Evolutionary conservation across 192 early-diverging fungal species (phyloP), one percentile per base, ranked within the genome.

Genomic region (Chytriomyces hyalinus): DNA sequence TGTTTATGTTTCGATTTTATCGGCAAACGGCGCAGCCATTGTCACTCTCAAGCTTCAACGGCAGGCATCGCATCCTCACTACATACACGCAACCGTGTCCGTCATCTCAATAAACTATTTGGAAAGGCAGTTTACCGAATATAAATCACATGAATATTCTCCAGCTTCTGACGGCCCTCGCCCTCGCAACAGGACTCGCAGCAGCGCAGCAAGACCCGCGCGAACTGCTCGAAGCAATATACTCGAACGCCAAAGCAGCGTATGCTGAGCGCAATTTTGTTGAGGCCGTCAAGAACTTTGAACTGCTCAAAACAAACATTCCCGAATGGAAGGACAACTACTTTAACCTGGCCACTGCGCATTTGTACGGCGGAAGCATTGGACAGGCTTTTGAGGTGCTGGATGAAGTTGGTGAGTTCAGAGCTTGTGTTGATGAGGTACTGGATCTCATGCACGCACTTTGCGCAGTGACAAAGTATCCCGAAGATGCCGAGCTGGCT

Each of bases 291-390:
- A 15, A 20, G 6, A 68, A 43, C 67, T 68, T 68, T 49, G 36
- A 24, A 48, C 15, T 44, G 15, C 67, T 68, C 67, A 68, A 68
- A 48, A 68, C 15, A 15, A 17, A n/a, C 47, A 44, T 75, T 46
- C 73, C 73, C 24, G 63, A 64, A 15, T 75, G 73, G 73, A 49
- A 60, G 6, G 73, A 75, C 24, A 64, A 62, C 28, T 66, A 75
- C 64, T 75, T 26, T 49, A 60, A 75, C 63, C 28, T 28, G 57
- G 73, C 73, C 11, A 64, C 28, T 6, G 45, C 62, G 24, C 20
- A 66, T 6, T 4, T 75, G 45, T 75, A 65, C 46, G 24, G 9
- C 5, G 60, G 49, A 24, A 49, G 64, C 1, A 66, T 75, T 53
- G 73, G 46, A 13, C 15, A 65, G 15, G 61, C 63, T 1, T 75